A percentile compares a stretch with the other conserved stretches of the same genome.
These are phyloP conservation scores for Galeopsis tetrahit DNA, from an alignment of 257 asterid species.

Conservation along the genomic window DNA sequence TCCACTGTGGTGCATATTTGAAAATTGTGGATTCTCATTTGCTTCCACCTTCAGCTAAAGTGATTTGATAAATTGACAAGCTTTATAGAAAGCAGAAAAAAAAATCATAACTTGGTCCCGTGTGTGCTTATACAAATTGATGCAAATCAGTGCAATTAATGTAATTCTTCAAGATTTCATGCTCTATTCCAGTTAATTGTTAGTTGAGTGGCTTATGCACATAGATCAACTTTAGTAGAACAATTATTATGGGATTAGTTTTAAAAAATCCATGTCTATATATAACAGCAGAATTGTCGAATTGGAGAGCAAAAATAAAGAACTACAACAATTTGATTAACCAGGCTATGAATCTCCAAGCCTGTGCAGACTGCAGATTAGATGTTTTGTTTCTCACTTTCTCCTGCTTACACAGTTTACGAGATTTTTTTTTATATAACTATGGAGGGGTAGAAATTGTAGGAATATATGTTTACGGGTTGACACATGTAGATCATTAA, in stretches of 20 bases:
- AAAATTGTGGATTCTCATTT: neutral
- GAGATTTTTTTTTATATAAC: too few species aligned
- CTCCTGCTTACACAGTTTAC: neutral
- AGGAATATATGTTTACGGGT: neutral
- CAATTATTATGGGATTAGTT: neutral
- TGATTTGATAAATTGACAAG: neutral
- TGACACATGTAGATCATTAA: neutral
- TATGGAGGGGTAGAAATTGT: neutral
- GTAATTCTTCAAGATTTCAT: neutral
- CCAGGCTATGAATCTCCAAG: neutral
- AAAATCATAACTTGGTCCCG: constrained; percentile 2
- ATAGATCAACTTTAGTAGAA: neutral
- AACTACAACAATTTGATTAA: constrained; percentile 12
- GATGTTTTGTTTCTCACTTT: constrained; percentile 12
- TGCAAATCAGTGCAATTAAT: neutral
- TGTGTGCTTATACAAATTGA: neutral
- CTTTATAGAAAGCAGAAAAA: neutral
- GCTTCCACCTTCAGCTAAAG: constrained; percentile 4
- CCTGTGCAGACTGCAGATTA: neutral
- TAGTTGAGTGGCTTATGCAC: neutral
- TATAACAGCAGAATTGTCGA: neutral
- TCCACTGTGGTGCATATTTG: constrained; percentile 10
- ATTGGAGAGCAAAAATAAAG: neutral
- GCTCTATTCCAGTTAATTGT: constrained; percentile 1
- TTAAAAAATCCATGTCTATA: neutral